phyloP scores from a whole-genome alignment of 169 alveolate genomes.

The Toxoplasma gondii region DNA sequence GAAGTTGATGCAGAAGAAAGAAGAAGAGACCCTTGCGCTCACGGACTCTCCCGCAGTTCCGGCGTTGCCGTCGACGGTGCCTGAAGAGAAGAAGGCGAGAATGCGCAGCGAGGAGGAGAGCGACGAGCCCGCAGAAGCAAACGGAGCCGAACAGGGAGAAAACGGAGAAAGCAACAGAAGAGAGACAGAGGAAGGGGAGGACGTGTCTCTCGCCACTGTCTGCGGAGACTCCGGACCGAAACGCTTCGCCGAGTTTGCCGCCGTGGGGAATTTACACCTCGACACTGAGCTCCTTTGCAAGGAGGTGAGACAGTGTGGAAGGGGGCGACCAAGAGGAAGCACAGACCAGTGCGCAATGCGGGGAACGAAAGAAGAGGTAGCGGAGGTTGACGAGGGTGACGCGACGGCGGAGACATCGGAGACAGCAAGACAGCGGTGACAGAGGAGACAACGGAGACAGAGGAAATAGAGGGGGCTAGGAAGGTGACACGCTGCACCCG shows the following conservation, averaged over 20 bases:
- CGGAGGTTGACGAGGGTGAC: too few species aligned
- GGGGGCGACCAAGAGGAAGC: too few species aligned
- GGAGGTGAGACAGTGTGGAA: neutral
- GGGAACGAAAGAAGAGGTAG: too few species aligned
- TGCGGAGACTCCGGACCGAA: neutral
- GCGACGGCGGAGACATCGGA: too few species aligned
- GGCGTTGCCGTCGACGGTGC: neutral
- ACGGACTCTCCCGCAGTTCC: neutral
- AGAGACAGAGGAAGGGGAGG: neutral
- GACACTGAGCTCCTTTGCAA: neutral
- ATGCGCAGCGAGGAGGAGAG: neutral
- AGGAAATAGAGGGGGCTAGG: too few species aligned
- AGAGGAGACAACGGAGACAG: too few species aligned
- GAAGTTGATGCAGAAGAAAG: neutral
- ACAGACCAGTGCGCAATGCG: too few species aligned
- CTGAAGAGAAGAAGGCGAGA: neutral
- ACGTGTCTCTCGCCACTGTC: neutral
- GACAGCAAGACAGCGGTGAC: too few species aligned
- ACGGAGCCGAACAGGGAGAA: neutral
- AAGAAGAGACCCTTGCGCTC: constrained; percentile 16
- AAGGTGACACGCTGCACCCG: too few species aligned
- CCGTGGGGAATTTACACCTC: neutral
- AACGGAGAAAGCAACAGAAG: neutral
- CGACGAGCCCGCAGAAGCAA: neutral
- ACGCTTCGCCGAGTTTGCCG: neutral